Evolutionary conservation across 2,329 filamentous ascomycete species (phyloP), one percentile per base, ranked within the genome.

Genomic region (Sporothrix protearum): DNA sequence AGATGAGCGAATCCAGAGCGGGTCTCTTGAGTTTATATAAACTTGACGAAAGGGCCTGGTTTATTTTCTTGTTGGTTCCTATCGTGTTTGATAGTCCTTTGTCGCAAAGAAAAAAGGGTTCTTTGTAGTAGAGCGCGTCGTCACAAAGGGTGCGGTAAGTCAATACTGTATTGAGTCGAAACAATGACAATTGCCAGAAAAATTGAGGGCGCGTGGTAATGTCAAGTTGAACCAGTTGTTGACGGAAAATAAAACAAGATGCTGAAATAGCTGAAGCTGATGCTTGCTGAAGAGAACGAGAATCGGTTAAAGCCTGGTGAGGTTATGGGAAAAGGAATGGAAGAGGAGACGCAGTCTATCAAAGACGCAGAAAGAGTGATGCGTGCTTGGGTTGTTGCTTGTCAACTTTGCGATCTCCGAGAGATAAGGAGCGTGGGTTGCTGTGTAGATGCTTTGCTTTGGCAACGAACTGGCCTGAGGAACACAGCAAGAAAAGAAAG

Each of bases 291-390:
- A 69, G 73, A 75, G 22, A 63, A 14, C 14, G 53, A 30, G 53
- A 59, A 68, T 53, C 45, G 51, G 61, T 55, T 39, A 47, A 68
- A 67, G 45, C 42, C 63, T 9, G 63, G 28, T 28, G 45, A 7
- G 19, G 22, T 36, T 14, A 8, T 19, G 33, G 28, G 57, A 70
- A 53, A 72, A 47, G 42, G 66, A 74, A 73, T 47, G 69, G 68
- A 73, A 66, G 68, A 51, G 53, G 51, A 75, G 68, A 77, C 76
- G 81, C 80, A 73, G 80, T 85, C 84, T 86, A 76, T 86, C 84
- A 85, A 86, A 86, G 84, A 85, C 82, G 80, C 82, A 78, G 77
- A 80, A 80, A 74, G 79, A 79, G 78, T 82, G 79, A 80, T 81
- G 79, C 77, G 77, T 77, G 71, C 73, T 76, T 76, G 75, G 75